Evolutionary conservation across 176 grass and related monocot species (phyloP), one percentile per base, ranked within the genome.

Genomic region (Elaeis guineensis): DNA sequence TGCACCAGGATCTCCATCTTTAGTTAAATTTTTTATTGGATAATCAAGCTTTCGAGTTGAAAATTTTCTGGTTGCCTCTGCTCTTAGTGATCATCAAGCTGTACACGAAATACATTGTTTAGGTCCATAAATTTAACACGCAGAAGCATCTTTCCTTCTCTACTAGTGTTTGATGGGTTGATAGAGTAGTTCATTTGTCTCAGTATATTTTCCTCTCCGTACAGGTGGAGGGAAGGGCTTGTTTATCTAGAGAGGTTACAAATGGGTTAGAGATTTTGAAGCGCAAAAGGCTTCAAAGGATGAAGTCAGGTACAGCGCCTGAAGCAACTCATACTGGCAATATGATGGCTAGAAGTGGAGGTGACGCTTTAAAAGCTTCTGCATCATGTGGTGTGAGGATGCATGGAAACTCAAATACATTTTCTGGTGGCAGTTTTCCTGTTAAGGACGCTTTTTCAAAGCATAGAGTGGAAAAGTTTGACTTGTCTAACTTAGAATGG

Each of bases 401-500:
- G 48, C 77, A 72, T 58, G 64, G 62, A 11, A 80, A 70, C 35
- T 73, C 49, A 19, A 28, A 50, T 6, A 6, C 65, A 51, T 74
- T 49, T 52, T 78, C 78, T 25, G 60, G 24, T 5, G 67, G 35
- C 15, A 21, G 65, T 59, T 30, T 22, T 61, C 65, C 73, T 52
- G 20, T 18, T 50, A 86, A 79, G 57, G 58, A 93, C 71, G 73
- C 81, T 32, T 98, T 98, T 20, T 65, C 72, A 49, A 98, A 98
- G 75, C 78, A 71, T 61, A 80, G 64, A 30, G 73, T 92, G 35
- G 70, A 79, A 9, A 92, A 93, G 59, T 98, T 92, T 11, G 82
- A 93, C 63, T 77, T 92, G 81, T 84, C 85, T 50, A 70, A 81
- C 69, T 73, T 89, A 26, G 79, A 93, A 64, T 98, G 94, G 94